Evolutionary conservation across 768 basidiomycete species (phyloP), one percentile per base, ranked within the genome.

Genomic region (Atractiella rhizophila): DNA sequence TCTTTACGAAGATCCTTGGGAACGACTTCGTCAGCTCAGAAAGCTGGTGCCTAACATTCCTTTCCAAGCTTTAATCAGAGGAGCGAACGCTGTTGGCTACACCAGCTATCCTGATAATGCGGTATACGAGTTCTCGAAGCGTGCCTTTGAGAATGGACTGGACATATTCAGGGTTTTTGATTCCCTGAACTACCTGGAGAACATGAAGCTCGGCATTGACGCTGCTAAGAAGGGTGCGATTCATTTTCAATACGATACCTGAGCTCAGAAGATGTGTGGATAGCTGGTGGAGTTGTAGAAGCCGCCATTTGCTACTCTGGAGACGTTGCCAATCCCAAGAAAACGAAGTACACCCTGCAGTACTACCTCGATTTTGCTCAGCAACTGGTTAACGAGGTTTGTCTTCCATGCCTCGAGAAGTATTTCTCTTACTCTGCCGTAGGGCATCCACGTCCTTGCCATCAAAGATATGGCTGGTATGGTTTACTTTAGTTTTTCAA

Each of bases 81-180:
- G 91, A 52, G 91, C 91, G 42, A 98, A 98, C 56, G 88, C 88
- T 52, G 91, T 98, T 44, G 91, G 91, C 24, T 98, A 96, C 62
- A 96, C 91, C 4, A 80, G 81, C 53, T 96, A 96, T 62, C 86
- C 91, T 23, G 86, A 96, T 59, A 98, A 98, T 53, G 88, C 81
- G 43, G 94, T 98, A 60, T 98, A 98, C 62, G 91, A 54, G 43
- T 98, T 98, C 65, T 91, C 81, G 46, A 88, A 86, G 66, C 88
- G 88, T 59, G 91, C 91, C 19, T 88, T 98, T n/a, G 85, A 96
- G 63, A 91, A 94, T 52, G 91, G 91, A 56, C 70, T 96, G 36
- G 91, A 98, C 62, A 98, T 98, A 58, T 98, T 98, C 79, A 72
- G 91, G 55, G 83, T 98, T 39, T 98, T 98, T 53, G 91, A 98